Conservation (phyloP, 2,329 filamentous ascomycete species). For the Verticillium tricorpus region DNA sequence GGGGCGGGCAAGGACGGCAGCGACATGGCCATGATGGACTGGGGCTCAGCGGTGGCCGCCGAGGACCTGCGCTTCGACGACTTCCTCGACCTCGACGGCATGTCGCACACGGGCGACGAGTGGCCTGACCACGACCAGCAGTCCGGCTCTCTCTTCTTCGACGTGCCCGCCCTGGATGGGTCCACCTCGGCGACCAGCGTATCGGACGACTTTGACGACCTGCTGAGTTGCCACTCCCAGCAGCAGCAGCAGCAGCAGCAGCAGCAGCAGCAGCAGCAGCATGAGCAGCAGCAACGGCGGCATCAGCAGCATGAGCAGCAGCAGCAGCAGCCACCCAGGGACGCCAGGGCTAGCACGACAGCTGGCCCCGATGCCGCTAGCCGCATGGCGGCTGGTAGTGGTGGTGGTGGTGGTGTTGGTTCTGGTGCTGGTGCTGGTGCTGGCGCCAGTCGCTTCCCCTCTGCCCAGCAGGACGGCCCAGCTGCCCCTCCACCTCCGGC, state of each 20-base stretch:
- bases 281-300: neutral
- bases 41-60: neutral
- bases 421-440: neutral
- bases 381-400: constrained; percentile 8
- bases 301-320: neutral
- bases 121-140: constrained; percentile 5
- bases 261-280: neutral
- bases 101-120: constrained; percentile 8
- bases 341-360: constrained; percentile 11
- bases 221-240: constrained; percentile 11
- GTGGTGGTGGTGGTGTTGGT: constrained; percentile 1
- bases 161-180: constrained; percentile 10
- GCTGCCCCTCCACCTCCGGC: neutral
- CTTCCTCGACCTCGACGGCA: constrained; percentile 20
- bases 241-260: neutral
- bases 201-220: constrained; percentile 14
- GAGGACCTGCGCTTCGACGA: constrained; percentile 20
- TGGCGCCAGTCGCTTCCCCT: neutral
- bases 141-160: constrained; percentile 14
- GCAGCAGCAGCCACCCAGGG: constrained; percentile 5
- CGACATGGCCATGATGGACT: neutral
- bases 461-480: neutral
- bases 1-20: neutral
- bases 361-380: constrained; percentile 13
- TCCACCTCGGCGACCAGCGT: constrained; percentile 10